Evolutionary conservation across 768 basidiomycete species (phyloP), one percentile per base, ranked within the genome.

Genomic region (Dioszegia hungarica): DNA sequence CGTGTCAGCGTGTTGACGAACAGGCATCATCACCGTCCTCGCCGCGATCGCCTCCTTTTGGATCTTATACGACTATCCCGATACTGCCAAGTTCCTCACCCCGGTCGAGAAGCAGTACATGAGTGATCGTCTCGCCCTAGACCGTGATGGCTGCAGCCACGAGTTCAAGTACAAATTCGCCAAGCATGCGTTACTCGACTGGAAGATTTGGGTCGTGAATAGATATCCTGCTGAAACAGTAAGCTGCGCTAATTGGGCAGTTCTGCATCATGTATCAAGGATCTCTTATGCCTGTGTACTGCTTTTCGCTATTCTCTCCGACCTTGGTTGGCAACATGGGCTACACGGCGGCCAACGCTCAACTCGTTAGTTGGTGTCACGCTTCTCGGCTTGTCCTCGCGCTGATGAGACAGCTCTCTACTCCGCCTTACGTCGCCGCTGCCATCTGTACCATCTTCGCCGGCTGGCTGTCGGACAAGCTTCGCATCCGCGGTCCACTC

Each of bases 31-130:
- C n/a, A 51, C 57, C 17, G 57, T 58, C 43, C 5, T 58, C 12
- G 24, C 33, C 22, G 57, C 63, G 5, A 70, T 73, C 24, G 70
- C 79, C 12, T 88, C 86, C 1, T 88, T 84, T 77, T 89, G 82
- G 81, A 83, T 89, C 65, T 83, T 89, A 57, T 84, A 88, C 64
- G 88, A 89, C 70, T 89, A 89, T 75, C 88, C 88, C 3, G 86
- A 89, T 64, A 86, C 83, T 0, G 88, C 87, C 24, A 85, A 81
- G 61, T 89, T 89, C 78, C 78, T 89, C 8, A 81, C 80, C 19
- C 85, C 86, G 62, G 81, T 77, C 2, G 88, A 89, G 6, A 28
- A 46, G 27, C 3, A 22, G 15, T 60, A 54, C 33, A 50, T 60
- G n/a, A 37, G 31, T 15, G 46, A 34, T 9, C 48, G 60, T 43